Evolutionary conservation across 177 flowering plant species (phyloP), one percentile per base, ranked within the genome.

Genomic region (Vitis hybrid): DNA sequence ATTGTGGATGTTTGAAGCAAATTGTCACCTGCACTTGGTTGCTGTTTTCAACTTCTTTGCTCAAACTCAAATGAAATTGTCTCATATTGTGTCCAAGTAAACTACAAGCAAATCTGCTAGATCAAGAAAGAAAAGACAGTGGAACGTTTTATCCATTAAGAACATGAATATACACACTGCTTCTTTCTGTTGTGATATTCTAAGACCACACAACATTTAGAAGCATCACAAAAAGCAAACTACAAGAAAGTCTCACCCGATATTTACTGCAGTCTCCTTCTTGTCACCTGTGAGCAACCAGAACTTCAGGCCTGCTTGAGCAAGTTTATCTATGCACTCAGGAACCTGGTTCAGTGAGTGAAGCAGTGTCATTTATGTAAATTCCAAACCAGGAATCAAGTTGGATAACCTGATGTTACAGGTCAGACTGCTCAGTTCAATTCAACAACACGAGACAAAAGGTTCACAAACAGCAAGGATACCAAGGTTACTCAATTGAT

Each of bases 281-380:
- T 91, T 90, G 72, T 91, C 97, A 11, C 97, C 97, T 7, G 97
- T 91, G 32, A 91, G 85, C 60, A 91, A 66, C 97, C 97, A 91
- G 64, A 90, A 86, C 79, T 88, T 90, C 23, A 91, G 64, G 21
- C 97, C 97, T 57, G 97, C 97, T 79, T 88, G 94, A 19, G 97
- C 88, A 32, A 91, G 87, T 76, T 85, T 90, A 73, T 91, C 94
- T 21, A 91, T 91, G 80, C 97, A 91, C 68, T 91, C 79, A 23
- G 97, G 90, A 62, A 91, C 97, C 97, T 91, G 78, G 19, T 11
- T 62, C 30, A 26, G 30, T 26, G 30, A 26, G 30, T 26, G 30
- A 26, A 26, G 30, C 30, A 26, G 30, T 26, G 30, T 26, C 30
- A 26, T 26, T 26, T 26, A 26, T 26, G 30, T 26, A 26, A 26